phyloP scores from a whole-genome alignment of 805 yeast species.

The Saccharomyces paradoxus region DNA sequence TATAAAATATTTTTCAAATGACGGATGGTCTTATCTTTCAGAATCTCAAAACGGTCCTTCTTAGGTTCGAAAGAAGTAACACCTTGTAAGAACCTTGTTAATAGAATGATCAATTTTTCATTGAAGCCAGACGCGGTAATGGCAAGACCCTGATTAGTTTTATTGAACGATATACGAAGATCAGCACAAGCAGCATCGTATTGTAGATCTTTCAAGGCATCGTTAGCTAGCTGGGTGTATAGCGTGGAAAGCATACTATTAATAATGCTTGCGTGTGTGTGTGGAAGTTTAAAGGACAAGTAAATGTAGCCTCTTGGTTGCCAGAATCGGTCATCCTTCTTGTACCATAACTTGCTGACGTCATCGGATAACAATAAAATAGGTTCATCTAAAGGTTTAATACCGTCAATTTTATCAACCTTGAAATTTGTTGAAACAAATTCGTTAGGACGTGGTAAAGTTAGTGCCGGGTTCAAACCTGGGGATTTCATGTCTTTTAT shows the following conservation, averaged over 20 bases:
- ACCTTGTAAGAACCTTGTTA: conserved; percentile 51
- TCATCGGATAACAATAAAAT: conserved; percentile 46
- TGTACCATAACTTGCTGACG: conserved; percentile 65
- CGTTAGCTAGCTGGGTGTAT: conserved; percentile 64
- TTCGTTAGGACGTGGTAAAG: conserved; percentile 64
- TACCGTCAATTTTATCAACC: conserved; percentile 38
- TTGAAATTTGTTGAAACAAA: conserved; percentile 76
- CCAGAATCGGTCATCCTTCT: conserved; percentile 80
- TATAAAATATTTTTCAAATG: conserved; percentile 61
- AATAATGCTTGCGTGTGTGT: conserved; percentile 49
- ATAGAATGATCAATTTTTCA: conserved; percentile 62
- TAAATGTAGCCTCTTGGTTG: conserved; percentile 78
- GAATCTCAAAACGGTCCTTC: conserved; percentile 53
- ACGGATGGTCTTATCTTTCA: conserved; percentile 56
- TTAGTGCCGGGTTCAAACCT: conserved; percentile 33
- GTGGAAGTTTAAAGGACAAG: conserved; percentile 57
- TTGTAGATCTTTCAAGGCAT: conserved; percentile 58
- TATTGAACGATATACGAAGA: conserved; percentile 46
- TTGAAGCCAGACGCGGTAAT: conserved; percentile 71
- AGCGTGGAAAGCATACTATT: conserved; percentile 52
- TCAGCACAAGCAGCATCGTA: conserved; percentile 85
- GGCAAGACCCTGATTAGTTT: conserved; percentile 63
- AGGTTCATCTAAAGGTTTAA: conserved; percentile 44
- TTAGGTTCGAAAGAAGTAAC: conserved; percentile 44
- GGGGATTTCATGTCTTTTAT: conserved; percentile 28